Evolutionary conservation across 2,329 filamentous ascomycete species (phyloP), one percentile per base, ranked within the genome.

Genomic region (Aspergillus sp.): DNA sequence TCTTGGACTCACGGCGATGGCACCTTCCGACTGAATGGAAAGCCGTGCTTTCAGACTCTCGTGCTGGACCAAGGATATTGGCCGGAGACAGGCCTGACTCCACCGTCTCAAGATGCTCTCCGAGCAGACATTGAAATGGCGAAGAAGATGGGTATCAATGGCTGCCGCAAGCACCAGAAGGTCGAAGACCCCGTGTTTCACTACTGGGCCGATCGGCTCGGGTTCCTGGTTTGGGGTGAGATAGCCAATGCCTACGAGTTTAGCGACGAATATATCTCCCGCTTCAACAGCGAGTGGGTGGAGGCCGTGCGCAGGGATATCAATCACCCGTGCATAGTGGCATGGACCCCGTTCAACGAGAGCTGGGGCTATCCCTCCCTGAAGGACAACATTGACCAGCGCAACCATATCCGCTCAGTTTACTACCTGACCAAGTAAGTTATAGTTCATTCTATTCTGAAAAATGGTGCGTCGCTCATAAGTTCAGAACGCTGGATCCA

Each of bases 1-100:
- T 77, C 84, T 61, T 90, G 87, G 87, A 81, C 77, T 17, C 78
- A 73, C 8, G 84, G 83, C 2, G 84, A 88, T 63, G 80, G 84
- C 0, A 83, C 84, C 0, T 86, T 89, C 78, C 78, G 83, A 6
- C 75, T 91, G 21, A 91, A 91, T 61, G 87, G 86, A 17, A 81
- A 89, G 58, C 89, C 89, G 28, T 77, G 86, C 38, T 91, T 91
- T 71, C 81, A 85, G 38, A 87, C 89, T 51, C 86, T 88, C 3
- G 87, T 88, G 0, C 78, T 91, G 0, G 89, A 91, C 60, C 89
- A 91, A 66, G 89, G 89, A 0, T 90, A 82, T 70, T 91, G 88
- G 88, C 88, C 87, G 0, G 87, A 90, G 65, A 89, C 89, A 0
- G 79, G 90, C 1, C 82, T 91, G 66, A 84, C 84, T 0, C 84